Evolutionary conservation across 192 early-diverging fungal genomes (phyloP), one percentile per base, ranked within the genome.

Genomic region (Entophlyctis luteolus): DNA sequence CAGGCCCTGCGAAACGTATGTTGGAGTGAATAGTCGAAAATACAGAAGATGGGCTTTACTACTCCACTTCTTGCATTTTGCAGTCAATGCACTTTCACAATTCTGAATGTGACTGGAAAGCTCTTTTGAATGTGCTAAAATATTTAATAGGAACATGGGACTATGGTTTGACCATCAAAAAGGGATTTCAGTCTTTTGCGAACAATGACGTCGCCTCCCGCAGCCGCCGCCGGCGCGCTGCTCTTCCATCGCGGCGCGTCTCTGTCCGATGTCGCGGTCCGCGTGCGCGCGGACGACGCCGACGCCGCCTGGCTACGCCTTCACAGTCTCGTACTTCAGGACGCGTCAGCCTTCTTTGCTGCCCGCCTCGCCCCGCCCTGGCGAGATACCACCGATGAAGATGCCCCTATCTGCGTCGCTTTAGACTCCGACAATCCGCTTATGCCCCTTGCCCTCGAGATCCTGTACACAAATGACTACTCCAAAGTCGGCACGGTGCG

Each of bases 401-500:
- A 3, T 28, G 5, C 47, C 3, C 29, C 20, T 10, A 22, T 4
- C 6, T 4, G 37, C 12, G 28, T 48, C 4, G 60, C n/a, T 20
- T 20, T 4, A 22, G 25, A 12, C 39, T 3, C 4, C 4, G 46
- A 31, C 27, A 18, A 22, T 4, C 48, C 16, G 4, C 14, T 34
- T 3, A 8, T 22, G 18, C 5, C n/a, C 18, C 49, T 36, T 20
- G 63, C 63, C n/a, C 63, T 66, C 4, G 49, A 54, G 35, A 48
- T 66, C n/a, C 34, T 66, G 2, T 66, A 66, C 52, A 66, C 63
- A 1, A 39, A 54, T 52, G n/a, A 22, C 3, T 54, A 38, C 35
- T 34, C 5, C 16, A 18, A 37, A 0, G 34, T 66, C 10, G 39
- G 22, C 4, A 1, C 8, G 14, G 27, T 28, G 0, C 8, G 31